These are phyloP conservation scores for Solanum stenotomum DNA, from an alignment of 257 asterid species.

Conservation along the genomic window DNA sequence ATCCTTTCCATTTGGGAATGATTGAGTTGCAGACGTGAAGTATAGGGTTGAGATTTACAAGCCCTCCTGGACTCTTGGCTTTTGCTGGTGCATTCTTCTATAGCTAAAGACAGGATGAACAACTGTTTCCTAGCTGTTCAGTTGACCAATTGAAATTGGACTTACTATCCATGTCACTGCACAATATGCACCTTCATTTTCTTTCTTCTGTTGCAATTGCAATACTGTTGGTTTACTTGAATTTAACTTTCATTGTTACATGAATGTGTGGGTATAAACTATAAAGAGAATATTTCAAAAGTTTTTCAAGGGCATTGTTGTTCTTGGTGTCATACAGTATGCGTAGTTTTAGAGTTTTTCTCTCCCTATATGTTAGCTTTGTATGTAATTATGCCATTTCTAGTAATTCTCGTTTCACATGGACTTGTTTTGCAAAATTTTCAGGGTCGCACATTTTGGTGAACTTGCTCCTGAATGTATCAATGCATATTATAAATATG, in stretches of 20 bases:
- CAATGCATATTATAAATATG: conserved; percentile 75
- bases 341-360: background rate
- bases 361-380: background rate
- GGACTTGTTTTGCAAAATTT: background rate
- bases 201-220: background rate
- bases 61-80: background rate
- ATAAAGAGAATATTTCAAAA: background rate
- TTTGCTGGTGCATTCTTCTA: background rate
- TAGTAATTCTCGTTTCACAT: background rate
- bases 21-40: background rate
- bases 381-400: background rate
- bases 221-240: background rate
- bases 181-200: background rate
- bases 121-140: background rate
- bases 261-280: background rate
- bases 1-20: background rate
- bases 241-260: background rate
- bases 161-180: background rate
- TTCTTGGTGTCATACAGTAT: background rate
- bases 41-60: background rate
- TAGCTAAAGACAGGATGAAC: background rate
- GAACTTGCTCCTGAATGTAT: conserved; percentile 91
- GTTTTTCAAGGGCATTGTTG: background rate
- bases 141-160: background rate
- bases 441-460: conserved; percentile 71